phyloP scores from a whole-genome alignment of 257 asterid genomes.

The Ophiorrhiza pumila region DNA sequence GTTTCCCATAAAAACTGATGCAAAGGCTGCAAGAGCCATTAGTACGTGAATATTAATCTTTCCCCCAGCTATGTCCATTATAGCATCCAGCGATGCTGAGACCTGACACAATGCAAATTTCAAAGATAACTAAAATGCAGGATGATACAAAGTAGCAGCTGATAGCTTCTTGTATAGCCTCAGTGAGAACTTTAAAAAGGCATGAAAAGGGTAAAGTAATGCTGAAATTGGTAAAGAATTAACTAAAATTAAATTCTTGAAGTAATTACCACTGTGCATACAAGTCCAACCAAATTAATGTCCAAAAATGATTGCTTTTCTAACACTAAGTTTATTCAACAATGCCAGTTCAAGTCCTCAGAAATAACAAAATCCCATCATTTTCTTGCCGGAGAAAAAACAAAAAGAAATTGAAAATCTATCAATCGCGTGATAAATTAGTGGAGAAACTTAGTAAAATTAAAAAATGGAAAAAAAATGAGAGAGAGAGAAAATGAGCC shows the following conservation, averaged over 20 bases:
- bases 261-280: too few species aligned
- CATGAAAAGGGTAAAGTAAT: background rate
- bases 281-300: background rate
- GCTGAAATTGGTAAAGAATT: background rate
- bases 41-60: conserved; percentile 88
- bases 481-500: conserved; percentile 2
- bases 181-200: background rate
- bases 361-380: too few species aligned
- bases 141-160: background rate
- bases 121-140: background rate
- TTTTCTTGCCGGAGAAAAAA: too few species aligned
- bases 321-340: background rate
- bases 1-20: conserved; percentile 92
- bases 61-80: conserved; percentile 77
- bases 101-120: conserved; percentile 42
- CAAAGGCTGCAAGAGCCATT: conserved; percentile 99
- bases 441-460: background rate
- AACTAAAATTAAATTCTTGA: too few species aligned
- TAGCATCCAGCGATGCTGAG: conserved; percentile 86
- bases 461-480: background rate
- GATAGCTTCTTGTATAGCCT: background rate
- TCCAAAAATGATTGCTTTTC: background rate
- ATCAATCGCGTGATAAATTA: background rate
- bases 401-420: too few species aligned
- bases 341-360: background rate